Evolutionary conservation across 257 asterid species (phyloP), one percentile per base, ranked within the genome.

Genomic region (Solanum dulcamara): DNA sequence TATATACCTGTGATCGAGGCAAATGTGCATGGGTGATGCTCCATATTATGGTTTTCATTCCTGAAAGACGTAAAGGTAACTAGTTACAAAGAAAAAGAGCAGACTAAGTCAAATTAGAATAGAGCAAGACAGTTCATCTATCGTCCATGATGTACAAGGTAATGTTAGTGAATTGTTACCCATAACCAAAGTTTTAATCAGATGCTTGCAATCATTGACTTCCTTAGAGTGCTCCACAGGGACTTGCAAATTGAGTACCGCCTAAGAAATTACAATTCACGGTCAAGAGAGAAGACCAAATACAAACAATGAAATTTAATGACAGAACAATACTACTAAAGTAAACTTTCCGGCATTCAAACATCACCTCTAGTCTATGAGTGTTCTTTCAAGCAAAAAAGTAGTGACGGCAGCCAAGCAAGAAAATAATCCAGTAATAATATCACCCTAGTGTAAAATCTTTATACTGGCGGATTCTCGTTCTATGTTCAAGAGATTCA

Each of bases 41-140:
- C 99, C 98, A 97, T 85, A 95, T 91, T 62, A 97, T 97, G 81
- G 99, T 97, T 93, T 95, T 97, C 99, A 97, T 97, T 89, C 99
- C 99, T 97, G 91, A 89, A 86, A 13, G 64, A 66, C 28, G 32
- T 70, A 88, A 84, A 55, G 70, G 84, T 79, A 28, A 80, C 62
- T 48, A 79, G 64, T 48, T 32, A 79, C 83, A 53, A 70, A 10
- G 62, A 68, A 46, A 33, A 42, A 20, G 80, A 18, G 30, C 66
- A 68, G 60, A 51, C 26, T 24, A 18, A 22, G 46, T 62, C 24
- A 37, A 28, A 81, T 71, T 86, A 60, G 33, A 74, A 10, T 24
- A 64, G 85, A 83, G 72, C 84, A 81, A 84, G 81, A 81, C 59
- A 11, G 83, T 79, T 79, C 83, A 79, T 77, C 60, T 7, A 79